Evolutionary conservation across 257 asterid genomes (phyloP).

Genomic region (Solanum lignicaule): DNA sequence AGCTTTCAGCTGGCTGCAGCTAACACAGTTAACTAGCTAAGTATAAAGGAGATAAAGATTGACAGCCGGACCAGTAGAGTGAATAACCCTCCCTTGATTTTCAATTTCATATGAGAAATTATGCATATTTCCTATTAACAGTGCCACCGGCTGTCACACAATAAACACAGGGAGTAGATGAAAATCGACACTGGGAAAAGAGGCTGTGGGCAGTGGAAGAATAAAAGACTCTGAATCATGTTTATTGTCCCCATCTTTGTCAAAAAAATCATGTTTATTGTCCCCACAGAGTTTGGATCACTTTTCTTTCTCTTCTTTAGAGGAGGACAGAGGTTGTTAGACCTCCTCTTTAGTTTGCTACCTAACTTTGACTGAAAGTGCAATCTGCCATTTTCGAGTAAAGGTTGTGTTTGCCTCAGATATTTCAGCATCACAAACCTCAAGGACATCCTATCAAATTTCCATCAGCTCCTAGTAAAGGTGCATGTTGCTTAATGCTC

Average conservation of each 20-base stretch:
- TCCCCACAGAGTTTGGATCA: neutral
- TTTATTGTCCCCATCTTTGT: neutral
- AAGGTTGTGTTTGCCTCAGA: neutral
- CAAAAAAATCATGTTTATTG: neutral
- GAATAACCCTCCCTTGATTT: neutral
- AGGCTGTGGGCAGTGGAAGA: neutral
- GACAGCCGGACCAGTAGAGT: neutral
- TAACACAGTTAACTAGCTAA: neutral
- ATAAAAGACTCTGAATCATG: neutral
- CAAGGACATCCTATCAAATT: neutral
- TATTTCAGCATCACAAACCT: neutral
- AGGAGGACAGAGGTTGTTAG: neutral
- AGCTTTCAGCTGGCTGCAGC: neutral
- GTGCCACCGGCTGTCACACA: neutral
- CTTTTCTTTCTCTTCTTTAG: neutral
- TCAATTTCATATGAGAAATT: neutral
- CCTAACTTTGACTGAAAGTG: neutral
- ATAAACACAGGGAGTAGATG: neutral
- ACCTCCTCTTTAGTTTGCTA: neutral
- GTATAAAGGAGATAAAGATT: neutral
- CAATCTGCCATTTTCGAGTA: neutral
- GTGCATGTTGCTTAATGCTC: neutral
- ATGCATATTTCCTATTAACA: neutral
- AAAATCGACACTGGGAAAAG: neutral
- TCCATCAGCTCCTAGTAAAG: neutral